These are phyloP conservation scores for Yamadazyma phyllophila DNA, from an alignment of 805 yeast genomes.

Conservation along the genomic window DNA sequence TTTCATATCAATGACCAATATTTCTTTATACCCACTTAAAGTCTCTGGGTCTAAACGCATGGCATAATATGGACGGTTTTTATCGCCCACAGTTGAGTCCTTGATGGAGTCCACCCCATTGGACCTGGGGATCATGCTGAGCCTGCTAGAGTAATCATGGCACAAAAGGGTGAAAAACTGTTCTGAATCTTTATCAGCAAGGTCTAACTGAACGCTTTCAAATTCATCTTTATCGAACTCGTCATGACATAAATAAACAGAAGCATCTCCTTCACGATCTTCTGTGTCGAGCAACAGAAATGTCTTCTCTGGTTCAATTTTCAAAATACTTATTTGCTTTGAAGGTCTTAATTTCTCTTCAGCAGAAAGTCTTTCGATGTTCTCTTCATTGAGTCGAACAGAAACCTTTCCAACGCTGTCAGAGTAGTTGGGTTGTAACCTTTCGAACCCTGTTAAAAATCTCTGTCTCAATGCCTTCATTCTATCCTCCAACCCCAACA, in stretches of 20 bases:
- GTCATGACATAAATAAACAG: conserved; percentile 4
- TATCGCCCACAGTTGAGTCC: conserved; percentile 7
- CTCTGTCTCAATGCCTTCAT: conserved; percentile 52
- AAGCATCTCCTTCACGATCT: neutral
- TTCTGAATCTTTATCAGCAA: conserved; percentile 1
- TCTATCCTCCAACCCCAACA: conserved; percentile 52
- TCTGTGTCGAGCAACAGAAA: conserved; percentile 1
- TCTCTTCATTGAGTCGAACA: conserved; percentile 10
- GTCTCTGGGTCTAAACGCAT: conserved; percentile 3
- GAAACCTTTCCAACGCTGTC: neutral
- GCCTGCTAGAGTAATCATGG: conserved; percentile 2
- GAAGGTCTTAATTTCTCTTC: neutral
- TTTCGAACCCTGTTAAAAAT: conserved; percentile 58
- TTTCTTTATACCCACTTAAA: neutral
- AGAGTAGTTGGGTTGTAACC: neutral
- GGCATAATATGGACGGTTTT: conserved; percentile 2
- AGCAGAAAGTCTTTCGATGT: neutral
- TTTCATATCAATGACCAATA: neutral
- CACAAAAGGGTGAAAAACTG: conserved; percentile 3
- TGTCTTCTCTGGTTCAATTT: neutral
- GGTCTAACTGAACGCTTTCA: neutral
- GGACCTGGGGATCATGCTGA: conserved; percentile 8
- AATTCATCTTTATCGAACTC: neutral
- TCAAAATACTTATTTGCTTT: neutral
- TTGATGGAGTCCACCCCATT: conserved; percentile 6